phyloP scores from a whole-genome alignment of 805 yeast genomes.

The Candida sakaeoensis region DNA sequence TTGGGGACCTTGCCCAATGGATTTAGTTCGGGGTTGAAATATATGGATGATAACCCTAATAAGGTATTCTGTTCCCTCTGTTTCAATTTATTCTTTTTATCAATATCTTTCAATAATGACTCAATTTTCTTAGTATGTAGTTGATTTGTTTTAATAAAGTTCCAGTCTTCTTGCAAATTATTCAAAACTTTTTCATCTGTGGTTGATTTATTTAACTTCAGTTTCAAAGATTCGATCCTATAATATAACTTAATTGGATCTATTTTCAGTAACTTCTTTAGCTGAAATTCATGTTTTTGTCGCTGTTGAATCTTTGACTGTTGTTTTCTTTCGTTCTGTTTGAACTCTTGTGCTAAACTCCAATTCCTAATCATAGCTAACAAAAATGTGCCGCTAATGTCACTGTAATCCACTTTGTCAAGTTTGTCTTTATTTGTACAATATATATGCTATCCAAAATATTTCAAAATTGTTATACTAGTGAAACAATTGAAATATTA shows the following conservation, averaged over 20 bases:
- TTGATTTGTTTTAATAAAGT: constrained; percentile 30
- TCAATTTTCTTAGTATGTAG: constrained; percentile 29
- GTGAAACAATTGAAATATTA: no score
- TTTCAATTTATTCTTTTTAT: constrained; percentile 16
- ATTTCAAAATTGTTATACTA: no score
- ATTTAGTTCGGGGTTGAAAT: constrained; percentile 65
- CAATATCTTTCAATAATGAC: constrained; percentile 18
- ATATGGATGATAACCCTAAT: constrained; percentile 49
- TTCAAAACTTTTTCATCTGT: constrained; percentile 19
- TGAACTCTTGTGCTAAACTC: constrained; percentile 36
- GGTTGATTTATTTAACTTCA: constrained; percentile 12
- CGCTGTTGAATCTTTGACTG: constrained; percentile 34
- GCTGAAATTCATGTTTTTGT: constrained; percentile 29
- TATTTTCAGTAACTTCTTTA: constrained; percentile 21
- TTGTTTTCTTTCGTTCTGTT: constrained; percentile 32
- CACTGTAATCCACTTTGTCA: no score
- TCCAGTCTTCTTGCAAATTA: constrained; percentile 37
- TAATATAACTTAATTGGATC: constrained; percentile 34
- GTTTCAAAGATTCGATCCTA: constrained; percentile 29
- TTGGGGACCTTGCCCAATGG: constrained; percentile 54
- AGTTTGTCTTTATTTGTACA: no score
- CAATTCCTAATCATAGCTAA: constrained; percentile 25
- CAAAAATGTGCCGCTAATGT: no score
- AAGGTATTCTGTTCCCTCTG: constrained; percentile 20
- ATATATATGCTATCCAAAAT: no score